Conservation (phyloP, 495 filamentous ascomycete genomes). For the Xylaria acuta region DNA sequence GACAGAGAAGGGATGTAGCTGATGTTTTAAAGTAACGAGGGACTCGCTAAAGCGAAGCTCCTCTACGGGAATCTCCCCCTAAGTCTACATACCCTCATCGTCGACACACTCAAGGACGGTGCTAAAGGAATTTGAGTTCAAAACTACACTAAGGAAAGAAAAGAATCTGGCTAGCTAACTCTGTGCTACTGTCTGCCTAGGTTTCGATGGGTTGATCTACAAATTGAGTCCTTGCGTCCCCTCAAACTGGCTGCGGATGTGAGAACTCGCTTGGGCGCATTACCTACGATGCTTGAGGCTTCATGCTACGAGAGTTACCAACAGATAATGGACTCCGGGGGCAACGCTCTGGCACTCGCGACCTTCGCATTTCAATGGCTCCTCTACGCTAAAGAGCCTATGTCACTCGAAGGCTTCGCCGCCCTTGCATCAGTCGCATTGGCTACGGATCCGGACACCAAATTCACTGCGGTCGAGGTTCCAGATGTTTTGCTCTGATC, state of each 20-base stretch:
- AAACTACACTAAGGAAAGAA: background rate
- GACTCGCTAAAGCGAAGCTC: background rate
- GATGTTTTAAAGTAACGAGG: background rate
- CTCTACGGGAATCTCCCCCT: background rate
- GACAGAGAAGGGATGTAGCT: background rate
- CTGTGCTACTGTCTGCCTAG: background rate
- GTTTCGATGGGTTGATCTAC: constrained; percentile 27
- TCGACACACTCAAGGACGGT: background rate
- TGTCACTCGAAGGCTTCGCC: constrained; percentile 12
- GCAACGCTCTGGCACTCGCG: constrained; percentile 18
- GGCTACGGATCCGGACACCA: background rate
- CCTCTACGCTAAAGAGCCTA: constrained; percentile 19
- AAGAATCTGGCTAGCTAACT: background rate
- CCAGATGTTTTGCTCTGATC: background rate
- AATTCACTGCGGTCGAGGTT: background rate
- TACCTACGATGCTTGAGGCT: background rate
- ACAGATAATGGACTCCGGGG: constrained; percentile 1
- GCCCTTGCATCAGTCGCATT: background rate
- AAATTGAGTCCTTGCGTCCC: constrained; percentile 21
- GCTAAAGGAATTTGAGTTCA: background rate
- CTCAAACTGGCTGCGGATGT: constrained; percentile 24
- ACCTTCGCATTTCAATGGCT: constrained; percentile 28
- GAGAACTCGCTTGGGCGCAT: constrained; percentile 13
- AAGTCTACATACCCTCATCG: background rate
- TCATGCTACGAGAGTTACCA: background rate